A percentile compares a stretch with the other conserved stretches of the same genome.
These are phyloP conservation scores for Linaria vulgaris DNA, from an alignment of 257 asterid species.

Conservation along the genomic window DNA sequence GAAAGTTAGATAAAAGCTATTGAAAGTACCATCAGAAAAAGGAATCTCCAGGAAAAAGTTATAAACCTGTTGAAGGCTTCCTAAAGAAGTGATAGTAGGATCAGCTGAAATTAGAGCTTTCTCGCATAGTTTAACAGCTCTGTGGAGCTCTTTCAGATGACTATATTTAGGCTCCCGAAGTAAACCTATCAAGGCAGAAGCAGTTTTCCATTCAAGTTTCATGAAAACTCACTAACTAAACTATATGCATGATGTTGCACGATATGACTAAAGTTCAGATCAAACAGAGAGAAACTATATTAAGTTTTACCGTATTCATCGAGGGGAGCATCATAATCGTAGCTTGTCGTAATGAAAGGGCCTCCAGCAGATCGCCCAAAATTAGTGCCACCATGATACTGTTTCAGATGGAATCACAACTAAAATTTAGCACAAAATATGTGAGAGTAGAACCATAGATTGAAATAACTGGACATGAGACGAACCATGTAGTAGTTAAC, in stretches of 20 bases:
- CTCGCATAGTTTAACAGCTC: slow-evolving; percentile 76
- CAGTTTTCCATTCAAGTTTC: not conserved
- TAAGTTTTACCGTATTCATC: slow-evolving; percentile 66
- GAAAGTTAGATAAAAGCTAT: slow-evolving; percentile 4
- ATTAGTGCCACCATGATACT: slow-evolving; percentile 93
- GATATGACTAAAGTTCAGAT: no score
- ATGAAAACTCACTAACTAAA: not conserved
- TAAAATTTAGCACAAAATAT: not conserved
- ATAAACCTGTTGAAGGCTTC: slow-evolving; percentile 82
- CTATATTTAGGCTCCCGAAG: slow-evolving; percentile 88
- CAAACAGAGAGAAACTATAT: not conserved
- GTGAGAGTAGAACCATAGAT: not conserved
- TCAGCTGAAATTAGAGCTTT: slow-evolving; percentile 76
- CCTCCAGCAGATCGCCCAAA: slow-evolving; percentile 96
- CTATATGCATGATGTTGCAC: slow-evolving; percentile 5
- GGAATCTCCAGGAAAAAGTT: slow-evolving; percentile 11
- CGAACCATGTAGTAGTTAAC: slow-evolving; percentile 93
- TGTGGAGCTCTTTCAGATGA: slow-evolving; percentile 88
- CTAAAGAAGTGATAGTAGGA: slow-evolving; percentile 80
- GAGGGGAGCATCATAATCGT: slow-evolving; percentile 92
- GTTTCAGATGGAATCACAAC: slow-evolving; percentile 22
- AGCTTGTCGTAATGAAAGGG: slow-evolving; percentile 88
- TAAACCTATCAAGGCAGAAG: slow-evolving; percentile 49
- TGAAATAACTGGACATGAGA: slow-evolving; percentile 12
- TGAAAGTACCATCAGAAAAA: not conserved